Percentiles rank a stretch among this genome's conserved stretches.
Conservation (phyloP, 176 grass and related monocot genomes). For the Triticum turgidum region DNA sequence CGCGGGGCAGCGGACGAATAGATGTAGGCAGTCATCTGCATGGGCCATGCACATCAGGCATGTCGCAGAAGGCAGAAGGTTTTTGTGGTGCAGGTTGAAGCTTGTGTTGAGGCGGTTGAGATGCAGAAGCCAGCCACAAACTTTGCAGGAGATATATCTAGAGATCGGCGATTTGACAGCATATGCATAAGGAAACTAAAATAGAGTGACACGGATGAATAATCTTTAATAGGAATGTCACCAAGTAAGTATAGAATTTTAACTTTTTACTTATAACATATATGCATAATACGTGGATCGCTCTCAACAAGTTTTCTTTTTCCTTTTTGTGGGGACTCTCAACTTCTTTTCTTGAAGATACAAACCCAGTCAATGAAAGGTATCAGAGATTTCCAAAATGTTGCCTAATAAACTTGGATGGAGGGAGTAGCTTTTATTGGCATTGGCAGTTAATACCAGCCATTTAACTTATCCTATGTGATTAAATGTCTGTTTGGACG, state of each 20-base stretch:
- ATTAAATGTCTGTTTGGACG: not conserved
- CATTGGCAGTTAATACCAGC: not conserved
- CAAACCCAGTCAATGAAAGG: not conserved
- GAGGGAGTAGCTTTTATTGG: not conserved
- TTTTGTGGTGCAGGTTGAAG: too few species aligned
- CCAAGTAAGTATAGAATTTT: not conserved
- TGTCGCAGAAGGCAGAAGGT: too few species aligned
- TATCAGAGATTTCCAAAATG: not conserved
- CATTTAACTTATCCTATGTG: not conserved
- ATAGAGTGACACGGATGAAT: not conserved
- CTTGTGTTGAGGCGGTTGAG: too few species aligned
- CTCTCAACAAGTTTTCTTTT: not conserved
- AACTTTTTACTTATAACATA: not conserved
- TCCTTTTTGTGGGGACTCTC: not conserved
- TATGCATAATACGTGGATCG: constrained; percentile 3
- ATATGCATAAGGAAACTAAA: too few species aligned
- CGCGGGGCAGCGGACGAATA: too few species aligned
- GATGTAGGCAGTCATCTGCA: too few species aligned
- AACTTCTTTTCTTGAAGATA: constrained; percentile 13
- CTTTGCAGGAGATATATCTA: too few species aligned
- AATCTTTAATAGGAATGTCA: not conserved
- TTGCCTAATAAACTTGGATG: not conserved
- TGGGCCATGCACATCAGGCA: too few species aligned
- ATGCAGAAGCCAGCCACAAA: too few species aligned
- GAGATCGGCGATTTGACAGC: too few species aligned